Evolutionary conservation across 805 yeast species (phyloP), one percentile per base, ranked within the genome.

Genomic region (Tetrapisispora taiwanensis): DNA sequence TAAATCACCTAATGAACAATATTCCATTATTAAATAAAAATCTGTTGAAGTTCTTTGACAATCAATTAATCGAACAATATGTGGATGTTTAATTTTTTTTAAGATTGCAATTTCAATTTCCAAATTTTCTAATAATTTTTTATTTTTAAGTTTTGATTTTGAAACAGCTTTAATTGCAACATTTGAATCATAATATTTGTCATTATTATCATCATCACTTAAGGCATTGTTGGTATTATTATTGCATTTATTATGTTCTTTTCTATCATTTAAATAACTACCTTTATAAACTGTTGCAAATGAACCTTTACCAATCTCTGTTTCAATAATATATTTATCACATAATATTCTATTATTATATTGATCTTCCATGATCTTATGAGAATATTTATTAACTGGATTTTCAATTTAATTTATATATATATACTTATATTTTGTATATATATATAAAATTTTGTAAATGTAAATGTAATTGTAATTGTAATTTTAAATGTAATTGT

Each of bases 201-300:
- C 18, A 28, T 39, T 30, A 36, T 67, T 18, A 19, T 19, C 18
- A 62, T 15, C 47, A 30, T 43, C 44, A 33, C 12, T n/a, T n/a
- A n/a, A n/a, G n/a, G n/a, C 17, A 15, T 36, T 26, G 24, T 36
- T 22, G 7, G 26, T 38, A 33, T 27, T 34, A 36, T 13, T 19
- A 45, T 32, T 54, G 26, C 26, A 6, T 22, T 6, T 22, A 22
- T 22, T 22, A 22, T 22, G 7, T 6, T 22, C 8, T 22, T 46
- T 44, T 27, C 46, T 51, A 14, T 48, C 50, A 54, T 81, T 71
- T 7, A 36, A 7, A 15, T 10, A 17, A 46, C 74, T 71, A 42
- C 96, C 95, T 65, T 86, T 88, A 69, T 84, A 90, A 22, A 92
- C 98, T 49, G 81, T 83, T 54, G 98, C 98, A 69, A 92, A 92